Percentiles rank a stretch among this genome's conserved stretches.
phyloP scores from a whole-genome alignment of 2,329 filamentous ascomycete species.

The Pseudocercospora macadamiae region DNA sequence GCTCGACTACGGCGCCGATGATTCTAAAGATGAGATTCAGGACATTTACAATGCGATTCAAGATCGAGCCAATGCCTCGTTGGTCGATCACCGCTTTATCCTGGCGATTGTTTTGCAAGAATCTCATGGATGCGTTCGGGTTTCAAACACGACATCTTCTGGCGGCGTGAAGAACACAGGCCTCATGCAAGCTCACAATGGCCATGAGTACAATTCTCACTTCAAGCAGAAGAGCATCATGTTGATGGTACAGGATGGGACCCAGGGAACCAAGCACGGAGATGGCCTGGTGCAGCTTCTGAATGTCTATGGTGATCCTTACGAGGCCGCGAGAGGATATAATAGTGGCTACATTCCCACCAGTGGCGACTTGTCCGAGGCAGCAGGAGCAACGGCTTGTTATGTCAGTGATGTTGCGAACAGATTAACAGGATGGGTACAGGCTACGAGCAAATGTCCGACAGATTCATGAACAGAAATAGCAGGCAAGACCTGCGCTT shows the following conservation, averaged over 20 bases:
- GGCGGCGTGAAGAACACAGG: constrained; percentile 48
- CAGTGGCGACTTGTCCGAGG: constrained; percentile 33
- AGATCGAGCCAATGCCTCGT: constrained; percentile 36
- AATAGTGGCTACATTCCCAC: constrained; percentile 30
- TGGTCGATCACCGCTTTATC: constrained; percentile 47
- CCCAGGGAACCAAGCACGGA: constrained; percentile 45
- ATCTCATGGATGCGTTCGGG: constrained; percentile 49
- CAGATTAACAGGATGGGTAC: constrained; percentile 48
- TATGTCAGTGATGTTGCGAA: constrained; percentile 58
- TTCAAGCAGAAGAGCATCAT: constrained; percentile 30
- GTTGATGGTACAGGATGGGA: constrained; percentile 49
- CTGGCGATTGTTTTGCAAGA: constrained; percentile 51
- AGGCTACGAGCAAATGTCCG: neutral
- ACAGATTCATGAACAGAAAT: neutral
- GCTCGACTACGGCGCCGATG: constrained; percentile 13
- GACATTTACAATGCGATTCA: constrained; percentile 44
- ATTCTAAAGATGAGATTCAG: constrained; percentile 39
- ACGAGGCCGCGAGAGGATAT: constrained; percentile 53
- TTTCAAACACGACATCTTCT: constrained; percentile 37
- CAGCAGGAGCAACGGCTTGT: constrained; percentile 54
- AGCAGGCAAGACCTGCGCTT: neutral
- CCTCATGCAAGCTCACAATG: constrained; percentile 51
- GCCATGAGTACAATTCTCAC: constrained; percentile 32
- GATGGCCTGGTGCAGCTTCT: constrained; percentile 48
- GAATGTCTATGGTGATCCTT: constrained; percentile 38